phyloP scores from a whole-genome alignment of 805 yeast genomes.

The Cyberlindnera galapagoensis region DNA sequence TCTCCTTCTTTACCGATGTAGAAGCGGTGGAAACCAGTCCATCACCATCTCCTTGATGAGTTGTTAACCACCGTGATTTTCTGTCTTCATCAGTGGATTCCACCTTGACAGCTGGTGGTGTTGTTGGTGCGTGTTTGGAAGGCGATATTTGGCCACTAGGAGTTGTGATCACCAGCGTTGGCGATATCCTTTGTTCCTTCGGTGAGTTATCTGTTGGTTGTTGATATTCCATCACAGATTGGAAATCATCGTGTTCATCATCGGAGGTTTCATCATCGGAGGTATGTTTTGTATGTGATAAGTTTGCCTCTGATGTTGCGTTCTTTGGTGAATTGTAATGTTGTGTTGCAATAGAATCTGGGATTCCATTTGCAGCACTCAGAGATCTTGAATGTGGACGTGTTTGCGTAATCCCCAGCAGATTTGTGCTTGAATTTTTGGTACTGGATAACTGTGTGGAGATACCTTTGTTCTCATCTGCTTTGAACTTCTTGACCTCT shows the following conservation, averaged over 20 bases:
- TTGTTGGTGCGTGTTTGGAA: no score
- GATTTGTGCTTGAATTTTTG: slow-evolving; percentile 14
- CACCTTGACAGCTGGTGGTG: slow-evolving; percentile 1
- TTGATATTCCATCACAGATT: neutral
- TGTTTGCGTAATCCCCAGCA: slow-evolving; percentile 11
- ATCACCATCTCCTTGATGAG: slow-evolving; percentile 6
- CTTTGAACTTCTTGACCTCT: slow-evolving; percentile 30
- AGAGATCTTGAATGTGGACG: slow-evolving; percentile 35
- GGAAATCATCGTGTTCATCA: slow-evolving; percentile 8
- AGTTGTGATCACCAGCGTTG: no score
- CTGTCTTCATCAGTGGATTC: slow-evolving; percentile 24
- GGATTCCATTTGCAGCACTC: slow-evolving; percentile 39
- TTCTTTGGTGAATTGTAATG: slow-evolving; percentile 4
- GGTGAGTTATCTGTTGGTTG: slow-evolving; percentile 11
- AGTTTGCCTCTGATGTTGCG: slow-evolving; percentile 7
- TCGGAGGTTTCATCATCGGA: slow-evolving; percentile 9
- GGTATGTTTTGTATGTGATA: slow-evolving; percentile 5
- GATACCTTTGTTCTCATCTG: no score
- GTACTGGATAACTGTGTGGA: slow-evolving; percentile 5
- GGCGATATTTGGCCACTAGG: no score
- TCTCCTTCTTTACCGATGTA: slow-evolving; percentile 19
- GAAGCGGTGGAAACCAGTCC: no score
- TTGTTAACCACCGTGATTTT: slow-evolving; percentile 23
- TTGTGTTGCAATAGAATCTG: slow-evolving; percentile 28
- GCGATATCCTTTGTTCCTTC: no score